These are phyloP conservation scores for Spathaspora sp. DNA, from an alignment of 805 yeast genomes.

Conservation along the genomic window DNA sequence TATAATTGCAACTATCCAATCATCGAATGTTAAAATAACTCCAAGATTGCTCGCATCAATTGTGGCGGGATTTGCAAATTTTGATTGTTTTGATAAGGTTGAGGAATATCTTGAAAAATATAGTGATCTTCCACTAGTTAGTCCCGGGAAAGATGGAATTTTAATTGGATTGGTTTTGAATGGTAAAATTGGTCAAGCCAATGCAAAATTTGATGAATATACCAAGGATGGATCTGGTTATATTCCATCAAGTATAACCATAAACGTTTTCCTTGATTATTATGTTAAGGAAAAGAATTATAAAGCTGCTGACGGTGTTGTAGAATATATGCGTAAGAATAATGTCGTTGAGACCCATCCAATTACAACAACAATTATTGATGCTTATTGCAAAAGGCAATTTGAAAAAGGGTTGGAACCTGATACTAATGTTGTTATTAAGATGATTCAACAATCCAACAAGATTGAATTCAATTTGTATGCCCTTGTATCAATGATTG, in stretches of 20 bases:
- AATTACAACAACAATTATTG: constrained; percentile 59
- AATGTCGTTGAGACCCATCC: constrained; percentile 54
- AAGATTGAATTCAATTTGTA: constrained; percentile 32
- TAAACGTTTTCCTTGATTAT: constrained; percentile 48
- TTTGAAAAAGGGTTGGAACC: constrained; percentile 42
- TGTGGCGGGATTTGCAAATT: constrained; percentile 44
- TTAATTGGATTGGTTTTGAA: constrained; percentile 42
- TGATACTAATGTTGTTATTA: constrained; percentile 36
- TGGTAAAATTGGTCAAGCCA: constrained; percentile 43
- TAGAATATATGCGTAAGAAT: constrained; percentile 37
- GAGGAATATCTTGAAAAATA: constrained; percentile 32
- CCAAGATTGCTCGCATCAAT: constrained; percentile 46
- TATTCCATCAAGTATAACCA: constrained; percentile 44
- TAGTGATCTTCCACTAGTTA: constrained; percentile 8
- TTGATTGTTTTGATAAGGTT: constrained; percentile 40
- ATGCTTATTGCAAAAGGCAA: constrained; percentile 46
- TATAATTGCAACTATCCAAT: constrained; percentile 26
- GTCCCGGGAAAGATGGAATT: constrained; percentile 35
- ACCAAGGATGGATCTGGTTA: constrained; percentile 28
- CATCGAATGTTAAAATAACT: constrained; percentile 29
- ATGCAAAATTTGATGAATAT: constrained; percentile 35
- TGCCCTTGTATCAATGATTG: constrained; percentile 51
- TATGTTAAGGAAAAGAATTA: constrained; percentile 40
- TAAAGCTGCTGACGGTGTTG: constrained; percentile 47
- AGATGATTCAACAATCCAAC: constrained; percentile 32